These are phyloP conservation scores for Westerdykella ornata DNA, from an alignment of 2,329 filamentous ascomycete species.

Conservation along the genomic window DNA sequence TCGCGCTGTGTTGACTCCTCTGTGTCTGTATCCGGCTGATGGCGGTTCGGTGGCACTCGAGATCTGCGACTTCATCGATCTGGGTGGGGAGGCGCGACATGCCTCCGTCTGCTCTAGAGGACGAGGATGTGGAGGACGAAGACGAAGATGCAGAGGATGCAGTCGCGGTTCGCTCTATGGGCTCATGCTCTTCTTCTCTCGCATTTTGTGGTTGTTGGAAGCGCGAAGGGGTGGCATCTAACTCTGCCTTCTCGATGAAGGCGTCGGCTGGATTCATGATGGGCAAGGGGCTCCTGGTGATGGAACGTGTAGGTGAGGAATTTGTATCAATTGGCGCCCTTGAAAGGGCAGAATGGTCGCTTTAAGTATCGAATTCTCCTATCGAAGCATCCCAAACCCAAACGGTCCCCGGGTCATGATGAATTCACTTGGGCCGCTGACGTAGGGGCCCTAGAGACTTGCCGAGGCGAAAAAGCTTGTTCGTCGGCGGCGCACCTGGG, in stretches of 20 bases:
- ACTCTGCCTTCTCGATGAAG: slow-evolving; percentile 50
- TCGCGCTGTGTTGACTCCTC: slow-evolving; percentile 62
- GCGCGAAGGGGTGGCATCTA: slow-evolving; percentile 45
- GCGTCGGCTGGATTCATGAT: slow-evolving; percentile 50
- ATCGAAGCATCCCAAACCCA: too few relatives aligned
- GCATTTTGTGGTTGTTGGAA: slow-evolving; percentile 37
- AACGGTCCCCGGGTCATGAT: too few relatives aligned
- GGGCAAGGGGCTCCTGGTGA: not conserved
- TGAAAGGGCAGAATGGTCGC: too few relatives aligned
- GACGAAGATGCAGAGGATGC: slow-evolving; percentile 38
- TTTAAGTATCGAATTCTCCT: too few relatives aligned
- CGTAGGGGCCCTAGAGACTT: too few relatives aligned
- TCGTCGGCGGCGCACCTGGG: too few relatives aligned
- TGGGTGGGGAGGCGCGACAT: slow-evolving; percentile 60
- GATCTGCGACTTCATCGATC: slow-evolving; percentile 45
- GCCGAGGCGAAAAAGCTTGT: too few relatives aligned
- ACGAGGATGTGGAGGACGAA: slow-evolving; percentile 43
- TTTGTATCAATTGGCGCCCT: too few relatives aligned
- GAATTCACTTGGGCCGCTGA: too few relatives aligned
- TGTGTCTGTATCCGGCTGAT: slow-evolving; percentile 66
- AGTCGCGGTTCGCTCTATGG: slow-evolving; percentile 54
- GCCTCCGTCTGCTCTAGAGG: slow-evolving; percentile 28
- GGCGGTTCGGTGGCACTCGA: slow-evolving; percentile 63
- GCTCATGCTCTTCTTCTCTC: slow-evolving; percentile 26
- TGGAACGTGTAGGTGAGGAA: too few relatives aligned